Evolutionary conservation across 345 rosid genomes (phyloP).

Genomic region (Zanthoxylum bungeanum): DNA sequence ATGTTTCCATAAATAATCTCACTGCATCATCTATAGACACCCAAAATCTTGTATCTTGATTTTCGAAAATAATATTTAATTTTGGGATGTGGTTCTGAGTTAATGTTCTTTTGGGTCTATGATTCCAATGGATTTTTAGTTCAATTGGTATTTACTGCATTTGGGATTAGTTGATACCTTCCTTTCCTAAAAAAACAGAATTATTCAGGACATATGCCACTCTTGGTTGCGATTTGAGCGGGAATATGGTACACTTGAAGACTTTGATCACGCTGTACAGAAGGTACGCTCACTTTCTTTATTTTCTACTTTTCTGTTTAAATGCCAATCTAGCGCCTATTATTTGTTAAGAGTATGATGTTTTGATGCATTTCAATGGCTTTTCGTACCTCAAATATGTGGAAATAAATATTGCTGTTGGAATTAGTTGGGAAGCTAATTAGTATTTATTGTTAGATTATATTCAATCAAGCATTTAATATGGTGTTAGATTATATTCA

Average conservation of each 20-base stretch:
- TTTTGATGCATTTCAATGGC: neutral
- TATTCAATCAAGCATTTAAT: no score
- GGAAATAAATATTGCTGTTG: neutral
- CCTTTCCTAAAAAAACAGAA: constrained; percentile 60
- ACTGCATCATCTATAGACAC: neutral
- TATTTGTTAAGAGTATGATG: neutral
- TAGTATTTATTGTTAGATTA: no score
- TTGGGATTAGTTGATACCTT: constrained; percentile 54
- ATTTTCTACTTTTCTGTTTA: neutral
- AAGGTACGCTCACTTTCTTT: constrained; percentile 50
- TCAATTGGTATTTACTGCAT: constrained; percentile 16
- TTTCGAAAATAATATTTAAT: neutral
- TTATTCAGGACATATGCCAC: constrained; percentile 72
- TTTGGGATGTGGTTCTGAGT: neutral
- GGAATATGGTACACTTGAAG: constrained; percentile 76
- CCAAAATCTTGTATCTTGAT: neutral
- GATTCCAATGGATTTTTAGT: constrained; percentile 3
- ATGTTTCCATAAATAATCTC: neutral
- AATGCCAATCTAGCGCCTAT: neutral
- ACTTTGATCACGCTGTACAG: constrained; percentile 65
- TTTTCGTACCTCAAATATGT: neutral
- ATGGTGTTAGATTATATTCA: no score
- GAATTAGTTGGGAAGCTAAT: no score
- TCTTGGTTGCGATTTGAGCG: constrained; percentile 88
- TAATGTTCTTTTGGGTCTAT: neutral